Evolutionary conservation across 2,329 filamentous ascomycete genomes (phyloP).

Genomic region (Pseudogymnoascus sp.): DNA sequence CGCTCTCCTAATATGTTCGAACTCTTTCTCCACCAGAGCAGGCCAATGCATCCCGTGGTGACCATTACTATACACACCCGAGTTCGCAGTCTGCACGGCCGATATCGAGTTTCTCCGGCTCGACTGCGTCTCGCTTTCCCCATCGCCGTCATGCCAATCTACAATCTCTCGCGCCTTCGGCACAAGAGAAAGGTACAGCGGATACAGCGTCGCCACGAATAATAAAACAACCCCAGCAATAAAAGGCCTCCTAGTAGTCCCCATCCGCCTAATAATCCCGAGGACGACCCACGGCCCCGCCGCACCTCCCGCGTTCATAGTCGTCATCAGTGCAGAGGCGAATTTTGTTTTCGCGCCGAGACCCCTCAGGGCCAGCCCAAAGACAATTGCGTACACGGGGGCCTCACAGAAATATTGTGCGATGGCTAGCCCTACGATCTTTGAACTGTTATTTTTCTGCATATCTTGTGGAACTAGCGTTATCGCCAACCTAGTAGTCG

Average conservation of each 20-base stretch:
- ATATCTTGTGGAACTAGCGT: slow-evolving; percentile 36
- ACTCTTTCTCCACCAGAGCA: background rate
- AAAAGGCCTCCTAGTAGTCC: background rate
- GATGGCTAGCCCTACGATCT: slow-evolving; percentile 50
- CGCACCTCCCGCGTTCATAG: slow-evolving; percentile 20
- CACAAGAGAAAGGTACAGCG: slow-evolving; percentile 23
- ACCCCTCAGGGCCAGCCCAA: slow-evolving; percentile 68
- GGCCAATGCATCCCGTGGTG: background rate
- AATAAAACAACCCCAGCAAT: slow-evolving; percentile 21
- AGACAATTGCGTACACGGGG: slow-evolving; percentile 73
- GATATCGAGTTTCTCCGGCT: background rate
- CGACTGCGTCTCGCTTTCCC: background rate
- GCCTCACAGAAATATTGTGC: slow-evolving; percentile 71
- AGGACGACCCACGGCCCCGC: slow-evolving; percentile 25
- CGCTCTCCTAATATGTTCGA: background rate
- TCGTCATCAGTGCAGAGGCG: slow-evolving; percentile 46
- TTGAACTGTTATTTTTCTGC: background rate
- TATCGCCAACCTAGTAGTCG: slow-evolving; percentile 38
- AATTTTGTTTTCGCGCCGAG: slow-evolving; percentile 71
- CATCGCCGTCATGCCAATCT: slow-evolving; percentile 14
- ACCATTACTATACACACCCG: background rate
- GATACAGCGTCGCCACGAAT: slow-evolving; percentile 21
- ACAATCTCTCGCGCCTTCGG: slow-evolving; percentile 20
- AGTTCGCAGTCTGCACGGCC: background rate
- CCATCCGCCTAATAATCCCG: slow-evolving; percentile 13